Base-by-base conservation (phyloP, 768 basidiomycete genomes). In the Russula sp. region DNA sequence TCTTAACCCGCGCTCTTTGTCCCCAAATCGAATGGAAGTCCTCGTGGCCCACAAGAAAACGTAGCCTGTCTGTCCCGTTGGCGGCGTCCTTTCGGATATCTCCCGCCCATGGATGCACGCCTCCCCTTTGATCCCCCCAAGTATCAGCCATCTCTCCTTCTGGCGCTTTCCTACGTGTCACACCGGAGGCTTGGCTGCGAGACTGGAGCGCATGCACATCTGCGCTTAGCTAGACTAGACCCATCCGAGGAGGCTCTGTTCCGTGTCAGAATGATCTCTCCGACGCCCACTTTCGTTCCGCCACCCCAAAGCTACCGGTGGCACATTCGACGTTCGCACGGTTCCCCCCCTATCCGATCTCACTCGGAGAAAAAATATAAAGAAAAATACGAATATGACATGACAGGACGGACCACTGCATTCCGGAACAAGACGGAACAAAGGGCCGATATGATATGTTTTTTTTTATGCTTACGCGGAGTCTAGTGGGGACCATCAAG, bases 1-100 rank as follows among this genome's bases (percentile, higher is more conserved):
- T 65, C 60, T 61, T 51, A 61, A 65, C 64, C 64, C 64, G 61
- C 64, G 64, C 64, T 61, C 64, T 65, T 65, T 61, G 59, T 65
- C 64, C 64, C 20, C 59, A 65, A 61, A 65, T 65, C 64, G 64
- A 61, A 65, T 65, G 64, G 64, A 65, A 65, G 64, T 30, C 30
- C n/a, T 38, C 62, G 40, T 49, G 48, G 11, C 36, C 46, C 59
- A 38, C 49, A 55, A 64, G 30, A 26, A 49, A 44, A 36, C 36
- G 34, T 57, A 58, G 28, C 46, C 52, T 24, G 44, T 55, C 59
- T 44, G 26, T 53, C 57, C n/a, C 40, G 32, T 26, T n/a, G 34
- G 64, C 32, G 59, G 36, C 51, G 9, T 44, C 46, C 63, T 34
- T 30, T 57, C 64, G 54, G 64, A 40, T 34, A 28, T 61, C 38